phyloP scores from a whole-genome alignment of 2,329 filamentous ascomycete species.

The Penicillium frequentans region DNA sequence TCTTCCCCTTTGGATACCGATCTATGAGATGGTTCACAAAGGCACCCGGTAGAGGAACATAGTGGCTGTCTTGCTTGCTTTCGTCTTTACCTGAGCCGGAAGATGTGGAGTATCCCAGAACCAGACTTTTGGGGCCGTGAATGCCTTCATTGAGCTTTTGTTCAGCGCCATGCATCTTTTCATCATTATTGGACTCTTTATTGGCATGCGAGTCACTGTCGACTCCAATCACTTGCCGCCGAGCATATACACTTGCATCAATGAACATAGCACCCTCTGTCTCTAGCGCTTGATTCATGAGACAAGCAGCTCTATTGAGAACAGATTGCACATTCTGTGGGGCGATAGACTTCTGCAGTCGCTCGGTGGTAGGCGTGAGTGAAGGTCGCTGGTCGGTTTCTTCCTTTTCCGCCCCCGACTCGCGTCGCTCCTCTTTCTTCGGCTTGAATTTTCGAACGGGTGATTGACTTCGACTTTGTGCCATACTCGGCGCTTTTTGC shows the following conservation, averaged over 20 bases:
- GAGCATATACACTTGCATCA: constrained; percentile 17
- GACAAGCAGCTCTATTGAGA: constrained; percentile 15
- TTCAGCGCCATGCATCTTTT: not conserved
- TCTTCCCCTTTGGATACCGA: constrained; percentile 20
- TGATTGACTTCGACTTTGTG: constrained; percentile 6
- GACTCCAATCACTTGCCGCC: constrained; percentile 14
- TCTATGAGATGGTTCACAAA: constrained; percentile 21
- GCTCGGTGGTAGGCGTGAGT: constrained; percentile 18
- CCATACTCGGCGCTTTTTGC: not conserved
- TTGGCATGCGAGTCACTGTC: not conserved
- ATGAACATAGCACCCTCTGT: constrained; percentile 22
- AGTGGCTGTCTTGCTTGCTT: constrained; percentile 7
- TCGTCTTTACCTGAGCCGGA: constrained; percentile 2
- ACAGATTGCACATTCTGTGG: constrained; percentile 16
- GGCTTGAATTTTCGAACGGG: constrained; percentile 14
- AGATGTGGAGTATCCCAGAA: constrained; percentile 19
- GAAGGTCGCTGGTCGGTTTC: constrained; percentile 10
- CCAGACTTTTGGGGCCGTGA: constrained; percentile 12
- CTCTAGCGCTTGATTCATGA: constrained; percentile 20
- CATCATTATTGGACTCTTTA: not conserved
- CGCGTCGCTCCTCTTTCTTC: not conserved
- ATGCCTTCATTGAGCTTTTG: not conserved
- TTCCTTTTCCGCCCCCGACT: not conserved
- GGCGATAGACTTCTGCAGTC: constrained; percentile 15
- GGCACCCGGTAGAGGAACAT: constrained; percentile 12